Conservation (phyloP, 192 early-diverging fungal species). For the Coemansia sp. region DNA sequence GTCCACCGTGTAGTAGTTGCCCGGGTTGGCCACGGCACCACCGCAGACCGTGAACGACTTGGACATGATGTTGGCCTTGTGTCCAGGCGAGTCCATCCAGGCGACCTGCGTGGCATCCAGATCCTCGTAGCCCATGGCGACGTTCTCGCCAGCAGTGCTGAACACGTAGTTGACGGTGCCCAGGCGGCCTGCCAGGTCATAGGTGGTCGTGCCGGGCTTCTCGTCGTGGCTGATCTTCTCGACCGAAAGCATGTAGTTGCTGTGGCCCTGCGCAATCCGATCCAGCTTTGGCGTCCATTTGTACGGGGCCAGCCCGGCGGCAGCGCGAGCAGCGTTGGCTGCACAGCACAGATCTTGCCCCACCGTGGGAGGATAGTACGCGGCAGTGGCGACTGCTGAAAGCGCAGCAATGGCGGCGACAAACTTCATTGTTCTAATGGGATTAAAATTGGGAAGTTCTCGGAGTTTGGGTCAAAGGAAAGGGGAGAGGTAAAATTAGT, state of each 20-base stretch:
- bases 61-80: constrained; percentile 53
- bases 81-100: constrained; percentile 54
- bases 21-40: constrained; percentile 29
- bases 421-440: constrained; percentile 40
- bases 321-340: constrained; percentile 33
- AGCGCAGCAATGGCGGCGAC: constrained; percentile 18
- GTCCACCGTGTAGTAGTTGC: constrained; percentile 34
- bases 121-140: constrained; percentile 21
- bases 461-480: constrained; percentile 3
- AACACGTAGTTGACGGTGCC: constrained; percentile 11
- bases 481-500: neutral
- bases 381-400: constrained; percentile 17
- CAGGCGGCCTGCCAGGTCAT: constrained; percentile 25
- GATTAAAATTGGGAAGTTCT: neutral
- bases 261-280: constrained; percentile 22
- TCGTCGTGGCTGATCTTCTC: constrained; percentile 24
- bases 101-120: constrained; percentile 18
- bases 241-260: constrained; percentile 17
- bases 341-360: constrained; percentile 50
- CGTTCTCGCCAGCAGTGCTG: constrained; percentile 46
- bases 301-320: constrained; percentile 10
- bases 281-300: constrained; percentile 36
- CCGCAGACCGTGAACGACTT: constrained; percentile 50
- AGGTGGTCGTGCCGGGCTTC: neutral
- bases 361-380: constrained; percentile 13